Evolutionary conservation across 768 basidiomycete species (phyloP).

Genomic region (Ephemerocybe angulata): DNA sequence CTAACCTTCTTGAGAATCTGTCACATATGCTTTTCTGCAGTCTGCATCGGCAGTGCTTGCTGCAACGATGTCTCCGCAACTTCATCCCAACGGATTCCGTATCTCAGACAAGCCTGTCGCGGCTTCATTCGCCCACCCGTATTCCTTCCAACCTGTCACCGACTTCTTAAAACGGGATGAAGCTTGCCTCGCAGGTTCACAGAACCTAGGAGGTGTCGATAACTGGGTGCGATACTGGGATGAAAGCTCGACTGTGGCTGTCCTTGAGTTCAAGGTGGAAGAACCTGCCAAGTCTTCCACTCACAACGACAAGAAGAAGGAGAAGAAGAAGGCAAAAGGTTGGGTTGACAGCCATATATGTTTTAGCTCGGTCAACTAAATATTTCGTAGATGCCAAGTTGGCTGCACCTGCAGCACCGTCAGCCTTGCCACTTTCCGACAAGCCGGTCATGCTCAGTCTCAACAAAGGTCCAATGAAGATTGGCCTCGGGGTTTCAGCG

Average conservation of each 20-base stretch:
- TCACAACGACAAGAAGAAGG: conserved; percentile 47
- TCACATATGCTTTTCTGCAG: conserved; percentile 36
- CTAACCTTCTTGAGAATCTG: background rate
- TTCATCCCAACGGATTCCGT: conserved; percentile 91
- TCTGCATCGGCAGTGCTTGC: conserved; percentile 80
- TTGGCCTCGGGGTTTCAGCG: conserved; percentile 15
- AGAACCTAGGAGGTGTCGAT: conserved; percentile 67
- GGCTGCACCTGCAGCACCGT: conserved; percentile 47
- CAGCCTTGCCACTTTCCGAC: conserved; percentile 66
- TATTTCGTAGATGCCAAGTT: conserved; percentile 27
- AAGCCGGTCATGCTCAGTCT: conserved; percentile 81
- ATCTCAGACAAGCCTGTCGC: conserved; percentile 88
- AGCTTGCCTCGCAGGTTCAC: conserved; percentile 64
- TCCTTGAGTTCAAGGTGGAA: conserved; percentile 78
- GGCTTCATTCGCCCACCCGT: conserved; percentile 87
- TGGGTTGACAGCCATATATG: background rate
- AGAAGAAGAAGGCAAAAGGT: conserved; percentile 62
- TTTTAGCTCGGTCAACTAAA: background rate
- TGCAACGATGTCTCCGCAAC: conserved; percentile 79
- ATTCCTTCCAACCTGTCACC: conserved; percentile 81
- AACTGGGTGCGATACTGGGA: conserved; percentile 93
- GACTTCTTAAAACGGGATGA: conserved; percentile 77
- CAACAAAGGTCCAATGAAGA: conserved; percentile 47
- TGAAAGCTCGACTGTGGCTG: conserved; percentile 70
- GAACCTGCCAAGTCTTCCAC: conserved; percentile 40